Evolutionary conservation across 345 rosid species (phyloP).

Genomic region (Barbarea vulgaris): DNA sequence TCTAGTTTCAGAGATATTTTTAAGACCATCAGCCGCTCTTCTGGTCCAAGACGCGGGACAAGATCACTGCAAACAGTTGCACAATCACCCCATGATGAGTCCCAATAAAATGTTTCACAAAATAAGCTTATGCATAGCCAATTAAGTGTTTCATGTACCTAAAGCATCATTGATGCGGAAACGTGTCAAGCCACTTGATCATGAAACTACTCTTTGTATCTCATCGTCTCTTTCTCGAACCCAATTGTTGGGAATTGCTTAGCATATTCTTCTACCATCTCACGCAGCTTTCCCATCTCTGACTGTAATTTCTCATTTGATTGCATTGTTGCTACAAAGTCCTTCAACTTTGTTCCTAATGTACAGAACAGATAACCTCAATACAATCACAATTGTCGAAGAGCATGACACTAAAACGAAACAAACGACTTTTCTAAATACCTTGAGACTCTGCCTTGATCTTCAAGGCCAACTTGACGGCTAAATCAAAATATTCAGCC

Average conservation of each 20-base stretch:
- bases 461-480: slow-evolving; percentile 80
- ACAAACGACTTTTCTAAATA: slow-evolving; percentile 1
- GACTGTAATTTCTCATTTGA: slow-evolving; percentile 57
- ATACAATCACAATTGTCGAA: background rate
- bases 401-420: background rate
- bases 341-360: slow-evolving; percentile 86
- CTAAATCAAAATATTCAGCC: slow-evolving; percentile 84
- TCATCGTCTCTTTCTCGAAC: slow-evolving; percentile 89
- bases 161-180: slow-evolving; percentile 12
- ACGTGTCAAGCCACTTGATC: slow-evolving; percentile 33
- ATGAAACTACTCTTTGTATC: slow-evolving; percentile 63
- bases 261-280: slow-evolving; percentile 74
- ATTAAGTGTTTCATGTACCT: background rate
- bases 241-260: slow-evolving; percentile 88
- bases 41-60: background rate
- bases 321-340: slow-evolving; percentile 74
- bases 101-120: background rate
- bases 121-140: background rate
- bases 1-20: background rate
- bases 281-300: slow-evolving; percentile 68
- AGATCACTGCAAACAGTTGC: slow-evolving; percentile 6
- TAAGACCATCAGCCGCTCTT: background rate
- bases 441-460: slow-evolving; percentile 76
- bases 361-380: background rate
- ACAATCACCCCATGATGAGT: background rate